A percentile compares a stretch with the other conserved stretches of the same genome.
These are phyloP conservation scores for Chlamydomonas asymmetrica DNA, from an alignment of 139 green algal species.

Conservation along the genomic window DNA sequence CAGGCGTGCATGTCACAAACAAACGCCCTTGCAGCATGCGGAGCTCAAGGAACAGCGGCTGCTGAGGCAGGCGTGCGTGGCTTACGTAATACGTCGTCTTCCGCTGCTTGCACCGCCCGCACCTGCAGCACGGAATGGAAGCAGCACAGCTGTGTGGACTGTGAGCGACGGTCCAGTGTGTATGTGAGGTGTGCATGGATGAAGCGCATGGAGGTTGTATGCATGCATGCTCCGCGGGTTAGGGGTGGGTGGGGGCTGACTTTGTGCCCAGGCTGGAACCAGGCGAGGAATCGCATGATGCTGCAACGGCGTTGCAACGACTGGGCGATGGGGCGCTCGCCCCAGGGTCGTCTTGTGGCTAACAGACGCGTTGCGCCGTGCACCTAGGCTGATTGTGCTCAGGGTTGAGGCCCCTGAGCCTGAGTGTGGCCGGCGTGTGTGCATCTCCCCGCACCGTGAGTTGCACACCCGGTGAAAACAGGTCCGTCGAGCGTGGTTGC, in stretches of 20 bases:
- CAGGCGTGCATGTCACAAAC: not conserved
- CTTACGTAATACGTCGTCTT: constrained; percentile 79
- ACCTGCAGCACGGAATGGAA: constrained; percentile 44
- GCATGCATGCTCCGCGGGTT: no score
- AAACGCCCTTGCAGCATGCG: no score
- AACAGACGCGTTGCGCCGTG: no score
- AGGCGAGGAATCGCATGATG: not conserved
- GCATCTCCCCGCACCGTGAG: not conserved
- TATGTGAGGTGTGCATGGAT: not conserved
- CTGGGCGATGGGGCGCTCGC: no score
- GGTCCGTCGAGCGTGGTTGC: not conserved
- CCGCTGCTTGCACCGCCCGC: constrained; percentile 89
- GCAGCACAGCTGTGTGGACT: not conserved
- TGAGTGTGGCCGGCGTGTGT: not conserved
- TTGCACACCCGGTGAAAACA: not conserved
- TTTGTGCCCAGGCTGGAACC: not conserved
- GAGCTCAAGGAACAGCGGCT: not conserved
- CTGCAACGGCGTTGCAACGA: not conserved
- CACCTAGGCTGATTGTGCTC: no score
- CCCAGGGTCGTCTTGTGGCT: no score
- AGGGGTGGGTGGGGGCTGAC: no score
- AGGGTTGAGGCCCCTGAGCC: not conserved
- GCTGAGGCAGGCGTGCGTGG: not conserved
- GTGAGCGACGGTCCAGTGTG: not conserved
- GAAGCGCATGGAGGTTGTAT: not conserved